Evolutionary conservation across 1,284 basidiomycete species (phyloP).

Genomic region (Lignosus rhinocerotis): DNA sequence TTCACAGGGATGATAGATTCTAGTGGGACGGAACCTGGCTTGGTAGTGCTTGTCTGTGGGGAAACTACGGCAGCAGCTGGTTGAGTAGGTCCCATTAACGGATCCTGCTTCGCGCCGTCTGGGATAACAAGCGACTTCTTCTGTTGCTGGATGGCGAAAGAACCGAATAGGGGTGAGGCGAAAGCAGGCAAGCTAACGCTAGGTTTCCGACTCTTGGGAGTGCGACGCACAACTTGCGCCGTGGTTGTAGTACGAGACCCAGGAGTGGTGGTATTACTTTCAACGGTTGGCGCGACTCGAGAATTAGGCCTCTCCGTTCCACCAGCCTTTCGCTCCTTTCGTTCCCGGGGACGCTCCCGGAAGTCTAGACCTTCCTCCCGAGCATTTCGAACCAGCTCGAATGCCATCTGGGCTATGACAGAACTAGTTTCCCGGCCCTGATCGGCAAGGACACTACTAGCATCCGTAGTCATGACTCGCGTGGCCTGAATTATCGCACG

Average conservation of each 20-base stretch:
- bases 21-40: slow-evolving; percentile 74
- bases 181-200: slow-evolving; percentile 36
- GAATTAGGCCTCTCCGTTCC: slow-evolving; percentile 12
- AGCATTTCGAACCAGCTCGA: slow-evolving; percentile 71
- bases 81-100: slow-evolving; percentile 21
- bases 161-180: slow-evolving; percentile 58
- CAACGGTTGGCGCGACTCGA: neutral
- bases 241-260: slow-evolving; percentile 15
- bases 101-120: slow-evolving; percentile 30
- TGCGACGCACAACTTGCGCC: slow-evolving; percentile 35
- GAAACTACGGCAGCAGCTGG: slow-evolving; percentile 3
- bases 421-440: slow-evolving; percentile 62
- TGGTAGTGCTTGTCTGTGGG: slow-evolving; percentile 11
- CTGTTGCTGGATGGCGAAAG: slow-evolving; percentile 55
- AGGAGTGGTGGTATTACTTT: slow-evolving; percentile 17
- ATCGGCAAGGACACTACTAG: slow-evolving; percentile 72
- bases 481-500: slow-evolving; percentile 83
- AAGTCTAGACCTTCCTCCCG: slow-evolving; percentile 67
- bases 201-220: slow-evolving; percentile 37
- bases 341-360: slow-evolving; percentile 50
- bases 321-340: slow-evolving; percentile 37
- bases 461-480: slow-evolving; percentile 85
- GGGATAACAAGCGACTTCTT: slow-evolving; percentile 37
- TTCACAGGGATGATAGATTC: slow-evolving; percentile 88
- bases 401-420: slow-evolving; percentile 66